Evolutionary conservation across 2,329 filamentous ascomycete genomes (phyloP).

Genomic region (Coniochaeta sp.): DNA sequence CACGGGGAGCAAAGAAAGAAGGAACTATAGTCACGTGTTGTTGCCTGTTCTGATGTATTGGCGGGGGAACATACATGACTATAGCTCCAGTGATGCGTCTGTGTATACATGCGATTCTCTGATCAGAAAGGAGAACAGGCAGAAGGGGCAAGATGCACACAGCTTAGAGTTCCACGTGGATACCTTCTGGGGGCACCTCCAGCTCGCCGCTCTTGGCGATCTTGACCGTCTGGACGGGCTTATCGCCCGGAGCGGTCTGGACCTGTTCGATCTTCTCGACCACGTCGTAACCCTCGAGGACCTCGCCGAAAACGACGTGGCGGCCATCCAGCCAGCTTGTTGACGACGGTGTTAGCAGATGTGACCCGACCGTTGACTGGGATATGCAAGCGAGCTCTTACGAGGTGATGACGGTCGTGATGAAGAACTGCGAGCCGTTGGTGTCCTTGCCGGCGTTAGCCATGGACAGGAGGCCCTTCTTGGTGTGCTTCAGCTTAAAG

Average conservation of each 20-base stretch:
- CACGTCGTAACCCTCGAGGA: constrained; percentile 77
- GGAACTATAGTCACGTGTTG: neutral
- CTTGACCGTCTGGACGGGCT: constrained; percentile 62
- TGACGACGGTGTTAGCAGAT: constrained; percentile 4
- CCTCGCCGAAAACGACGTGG: constrained; percentile 85
- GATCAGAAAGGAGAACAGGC: constrained; percentile 3
- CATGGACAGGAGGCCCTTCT: constrained; percentile 78
- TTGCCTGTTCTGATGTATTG: constrained; percentile 1
- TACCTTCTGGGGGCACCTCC: constrained; percentile 82
- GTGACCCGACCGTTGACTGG: neutral
- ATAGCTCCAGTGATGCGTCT: neutral
- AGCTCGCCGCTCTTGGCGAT: constrained; percentile 81
- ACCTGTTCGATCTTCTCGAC: constrained; percentile 72
- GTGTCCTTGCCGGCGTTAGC: constrained; percentile 80
- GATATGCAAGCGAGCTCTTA: constrained; percentile 28
- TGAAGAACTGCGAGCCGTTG: constrained; percentile 88
- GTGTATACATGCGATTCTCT: neutral
- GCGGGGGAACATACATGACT: neutral
- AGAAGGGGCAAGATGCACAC: constrained; percentile 12
- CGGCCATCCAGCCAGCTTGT: constrained; percentile 74
- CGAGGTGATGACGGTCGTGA: constrained; percentile 75
- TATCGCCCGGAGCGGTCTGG: constrained; percentile 59
- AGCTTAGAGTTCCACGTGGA: constrained; percentile 77
- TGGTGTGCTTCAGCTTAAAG: constrained; percentile 91
- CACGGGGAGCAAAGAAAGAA: constrained; percentile 7